Base-by-base conservation (phyloP, 345 rosid species). In the Hibiscus mutabilis region DNA sequence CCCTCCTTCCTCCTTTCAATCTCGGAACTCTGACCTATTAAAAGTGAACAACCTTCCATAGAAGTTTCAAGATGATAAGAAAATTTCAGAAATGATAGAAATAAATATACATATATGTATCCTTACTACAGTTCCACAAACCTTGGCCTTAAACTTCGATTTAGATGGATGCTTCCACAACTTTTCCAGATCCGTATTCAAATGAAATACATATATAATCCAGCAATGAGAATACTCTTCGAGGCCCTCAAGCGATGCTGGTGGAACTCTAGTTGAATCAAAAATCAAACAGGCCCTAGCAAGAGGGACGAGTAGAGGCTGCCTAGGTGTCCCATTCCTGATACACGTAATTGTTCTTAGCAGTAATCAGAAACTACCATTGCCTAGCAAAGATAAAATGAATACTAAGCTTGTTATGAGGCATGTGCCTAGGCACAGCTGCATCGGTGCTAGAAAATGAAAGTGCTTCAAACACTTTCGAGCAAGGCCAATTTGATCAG, bases 251-350 rank as follows among this genome's bases (percentile, higher is more conserved):
- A 94, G 97, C 42, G 97, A 91, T 67, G 96, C 98, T 6, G 92
- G 91, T 80, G 97, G 95, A 80, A 89, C 97, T 77, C 85, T 83
- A 56, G 91, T 75, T 25, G 82, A 71, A 83, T 89, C 82, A 79
- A 94, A 94, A 55, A 68, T 61, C 79, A 94, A 80, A 74, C 87
- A 77, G 13, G 96, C 98, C 75, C 93, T 88, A 7, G 97, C 95
- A 66, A 87, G 88, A 70, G 97, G 89, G 61, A 94, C 96, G 60
- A 94, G 87, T 73, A 91, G 79, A 21, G 98, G 95, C 79, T 88
- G 98, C 82, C 96, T 87, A 5, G 96, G 97, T 33, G 97, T 91
- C 73, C 98, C 97, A 69, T 91, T 89, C 80, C 96, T 94, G 81
- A 75, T 21, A 31, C n/a, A 65, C 18, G 19, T 53, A 60, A 3